Percentiles rank a stretch among this genome's conserved stretches.
These are phyloP conservation scores for Phycomyces blakesleeanus DNA, from an alignment of 192 early-diverging fungal species.

Conservation along the genomic window DNA sequence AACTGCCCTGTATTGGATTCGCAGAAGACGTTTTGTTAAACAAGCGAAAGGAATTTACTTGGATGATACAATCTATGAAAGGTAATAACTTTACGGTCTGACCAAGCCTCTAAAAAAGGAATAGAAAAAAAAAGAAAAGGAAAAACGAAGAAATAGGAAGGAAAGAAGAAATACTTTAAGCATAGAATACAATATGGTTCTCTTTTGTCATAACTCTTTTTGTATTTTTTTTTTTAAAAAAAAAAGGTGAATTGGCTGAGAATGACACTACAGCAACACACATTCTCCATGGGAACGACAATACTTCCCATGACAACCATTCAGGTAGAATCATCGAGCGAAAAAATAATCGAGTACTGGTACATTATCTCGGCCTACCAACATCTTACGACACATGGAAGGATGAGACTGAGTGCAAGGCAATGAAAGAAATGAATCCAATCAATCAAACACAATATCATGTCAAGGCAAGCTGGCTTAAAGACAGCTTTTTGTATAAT, in stretches of 20 bases:
- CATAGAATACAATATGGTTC: not conserved
- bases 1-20: constrained; percentile 12
- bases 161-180: not conserved
- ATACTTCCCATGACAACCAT: constrained; percentile 2
- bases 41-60: constrained; percentile 9
- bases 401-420: constrained; percentile 46
- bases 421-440: constrained; percentile 43
- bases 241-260: constrained; percentile 9
- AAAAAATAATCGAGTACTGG: constrained; percentile 9
- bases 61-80: constrained; percentile 5
- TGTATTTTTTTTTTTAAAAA: too few relatives aligned
- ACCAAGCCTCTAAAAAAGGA: too few relatives aligned
- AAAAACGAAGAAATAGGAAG: too few relatives aligned
- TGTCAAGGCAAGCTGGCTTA: constrained; percentile 63
- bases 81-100: not conserved
- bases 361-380: constrained; percentile 69
- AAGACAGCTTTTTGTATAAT: constrained; percentile 63
- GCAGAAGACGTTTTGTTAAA: not conserved
- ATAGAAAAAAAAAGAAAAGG: not conserved
- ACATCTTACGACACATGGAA: constrained; percentile 58
- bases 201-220: not conserved
- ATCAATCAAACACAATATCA: constrained; percentile 48
- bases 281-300: constrained; percentile 16
- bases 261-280: constrained; percentile 14
- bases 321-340: not conserved